Evolutionary conservation across 2,329 filamentous ascomycete species (phyloP).

Genomic region (Diplodia mutila): DNA sequence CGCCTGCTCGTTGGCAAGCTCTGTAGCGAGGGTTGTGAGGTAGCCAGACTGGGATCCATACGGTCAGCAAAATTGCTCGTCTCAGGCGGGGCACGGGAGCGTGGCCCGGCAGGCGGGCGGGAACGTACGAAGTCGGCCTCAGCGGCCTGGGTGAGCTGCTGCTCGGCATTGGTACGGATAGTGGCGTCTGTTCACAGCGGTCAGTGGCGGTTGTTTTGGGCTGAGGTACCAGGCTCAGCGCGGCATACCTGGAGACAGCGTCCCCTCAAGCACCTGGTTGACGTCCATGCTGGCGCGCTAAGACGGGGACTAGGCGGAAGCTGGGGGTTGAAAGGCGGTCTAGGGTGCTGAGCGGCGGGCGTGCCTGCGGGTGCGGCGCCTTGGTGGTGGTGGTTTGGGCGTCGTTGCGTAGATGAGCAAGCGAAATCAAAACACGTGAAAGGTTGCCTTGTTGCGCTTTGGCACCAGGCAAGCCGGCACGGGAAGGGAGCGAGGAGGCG

Average conservation of each 20-base stretch:
- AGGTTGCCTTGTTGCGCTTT: constrained; percentile 29
- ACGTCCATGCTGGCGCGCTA: constrained; percentile 78
- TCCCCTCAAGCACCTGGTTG: constrained; percentile 96
- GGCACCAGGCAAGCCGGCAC: constrained; percentile 4
- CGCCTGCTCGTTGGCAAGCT: constrained; percentile 88
- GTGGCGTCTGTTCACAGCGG: constrained; percentile 71
- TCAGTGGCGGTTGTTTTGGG: constrained; percentile 37
- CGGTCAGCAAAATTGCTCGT: constrained; percentile 25
- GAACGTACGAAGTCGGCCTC: constrained; percentile 90
- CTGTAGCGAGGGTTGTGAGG: constrained; percentile 86
- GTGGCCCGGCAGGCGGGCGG: constrained; percentile 36
- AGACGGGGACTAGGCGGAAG: constrained; percentile 26
- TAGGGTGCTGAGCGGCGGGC: constrained; percentile 3
- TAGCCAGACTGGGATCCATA: constrained; percentile 73
- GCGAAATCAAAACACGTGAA: constrained; percentile 40
- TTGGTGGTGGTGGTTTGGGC: constrained; percentile 21
- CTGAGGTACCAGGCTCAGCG: constrained; percentile 1
- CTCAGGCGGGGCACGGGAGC: constrained; percentile 27
- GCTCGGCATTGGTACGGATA: constrained; percentile 87
- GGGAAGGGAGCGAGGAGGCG: constrained; percentile 17
- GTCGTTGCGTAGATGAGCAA: constrained; percentile 38
- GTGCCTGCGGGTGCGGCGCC: background rate
- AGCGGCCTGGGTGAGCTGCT: constrained; percentile 89
- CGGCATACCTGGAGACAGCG: constrained; percentile 81
- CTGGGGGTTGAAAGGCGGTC: background rate